Conservation (phyloP, 1,284 basidiomycete species). For the Ganoderma lucidum region DNA sequence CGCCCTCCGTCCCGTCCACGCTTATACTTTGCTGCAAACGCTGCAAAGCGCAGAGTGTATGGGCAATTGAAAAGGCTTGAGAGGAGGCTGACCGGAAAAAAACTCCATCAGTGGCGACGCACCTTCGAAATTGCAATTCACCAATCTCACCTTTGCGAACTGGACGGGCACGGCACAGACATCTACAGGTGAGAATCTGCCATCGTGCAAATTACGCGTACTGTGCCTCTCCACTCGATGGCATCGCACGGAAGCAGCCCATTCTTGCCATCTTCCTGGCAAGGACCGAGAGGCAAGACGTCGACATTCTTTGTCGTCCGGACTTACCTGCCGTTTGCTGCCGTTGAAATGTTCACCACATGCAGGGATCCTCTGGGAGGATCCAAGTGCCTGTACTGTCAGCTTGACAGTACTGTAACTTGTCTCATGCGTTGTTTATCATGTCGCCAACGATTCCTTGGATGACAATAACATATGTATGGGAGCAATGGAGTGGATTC, state of each 20-base stretch:
- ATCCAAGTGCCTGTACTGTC: neutral
- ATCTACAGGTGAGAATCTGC: constrained; percentile 48
- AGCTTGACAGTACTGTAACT: neutral
- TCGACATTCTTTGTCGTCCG: neutral
- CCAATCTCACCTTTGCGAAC: constrained; percentile 54
- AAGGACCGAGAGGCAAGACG: neutral
- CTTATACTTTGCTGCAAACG: neutral
- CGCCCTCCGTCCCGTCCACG: neutral
- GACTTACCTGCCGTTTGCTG: neutral
- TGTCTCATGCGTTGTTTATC: neutral
- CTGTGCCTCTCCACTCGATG: neutral
- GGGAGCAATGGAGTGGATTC: neutral
- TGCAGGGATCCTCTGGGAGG: neutral
- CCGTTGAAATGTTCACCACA: neutral
- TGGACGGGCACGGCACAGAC: constrained; percentile 57
- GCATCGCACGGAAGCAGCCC: neutral
- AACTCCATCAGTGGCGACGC: constrained; percentile 50
- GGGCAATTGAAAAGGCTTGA: neutral
- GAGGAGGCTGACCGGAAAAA: neutral
- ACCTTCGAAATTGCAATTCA: constrained; percentile 58
- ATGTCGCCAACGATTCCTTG: neutral
- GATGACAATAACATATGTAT: neutral
- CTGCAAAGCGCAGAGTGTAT: neutral
- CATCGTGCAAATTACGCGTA: neutral
- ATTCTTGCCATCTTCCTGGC: constrained; percentile 3